These are phyloP conservation scores for Fonsecaea nubica DNA, from an alignment of 2,329 filamentous ascomycete genomes.

Conservation along the genomic window DNA sequence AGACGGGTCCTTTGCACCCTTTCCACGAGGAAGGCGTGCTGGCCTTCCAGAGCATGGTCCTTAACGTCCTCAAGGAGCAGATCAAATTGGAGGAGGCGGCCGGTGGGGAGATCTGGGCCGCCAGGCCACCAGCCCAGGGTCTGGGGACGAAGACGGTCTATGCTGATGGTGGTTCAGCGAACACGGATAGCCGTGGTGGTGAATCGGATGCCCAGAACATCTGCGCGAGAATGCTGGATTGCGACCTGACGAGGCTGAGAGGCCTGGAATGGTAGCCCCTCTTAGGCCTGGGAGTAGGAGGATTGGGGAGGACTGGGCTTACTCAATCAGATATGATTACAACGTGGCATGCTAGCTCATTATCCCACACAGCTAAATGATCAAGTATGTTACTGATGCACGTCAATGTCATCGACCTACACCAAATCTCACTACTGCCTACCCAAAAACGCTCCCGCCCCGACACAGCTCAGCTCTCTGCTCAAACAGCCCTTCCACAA, in stretches of 20 bases:
- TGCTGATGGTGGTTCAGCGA: not conserved
- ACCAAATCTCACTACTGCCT: not conserved
- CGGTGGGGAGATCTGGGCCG: slow-evolving; percentile 60
- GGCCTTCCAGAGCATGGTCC: slow-evolving; percentile 61
- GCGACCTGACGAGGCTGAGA: slow-evolving; percentile 5
- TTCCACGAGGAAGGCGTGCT: slow-evolving; percentile 65
- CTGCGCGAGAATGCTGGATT: slow-evolving; percentile 19
- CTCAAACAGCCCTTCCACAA: slow-evolving; percentile 27
- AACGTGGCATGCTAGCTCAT: too few species aligned
- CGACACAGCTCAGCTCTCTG: not conserved
- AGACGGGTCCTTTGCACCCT: slow-evolving; percentile 68
- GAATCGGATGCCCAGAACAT: not conserved
- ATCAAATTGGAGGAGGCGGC: slow-evolving; percentile 54
- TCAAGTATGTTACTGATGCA: too few species aligned
- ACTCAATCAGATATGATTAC: too few species aligned
- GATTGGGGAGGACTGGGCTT: too few species aligned
- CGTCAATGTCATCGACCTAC: not conserved
- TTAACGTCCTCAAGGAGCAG: slow-evolving; percentile 57
- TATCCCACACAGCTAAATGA: too few species aligned
- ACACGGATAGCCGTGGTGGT: not conserved
- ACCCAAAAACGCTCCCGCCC: not conserved
- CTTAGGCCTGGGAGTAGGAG: too few species aligned
- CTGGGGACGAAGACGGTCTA: not conserved
- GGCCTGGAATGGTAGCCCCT: slow-evolving; percentile 12
- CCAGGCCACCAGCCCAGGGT: slow-evolving; percentile 38